A percentile compares a stretch with the other conserved stretches of the same genome.
Evolutionary conservation across 768 basidiomycete genomes (phyloP).

Genomic region (Boletus rubroflammeus): DNA sequence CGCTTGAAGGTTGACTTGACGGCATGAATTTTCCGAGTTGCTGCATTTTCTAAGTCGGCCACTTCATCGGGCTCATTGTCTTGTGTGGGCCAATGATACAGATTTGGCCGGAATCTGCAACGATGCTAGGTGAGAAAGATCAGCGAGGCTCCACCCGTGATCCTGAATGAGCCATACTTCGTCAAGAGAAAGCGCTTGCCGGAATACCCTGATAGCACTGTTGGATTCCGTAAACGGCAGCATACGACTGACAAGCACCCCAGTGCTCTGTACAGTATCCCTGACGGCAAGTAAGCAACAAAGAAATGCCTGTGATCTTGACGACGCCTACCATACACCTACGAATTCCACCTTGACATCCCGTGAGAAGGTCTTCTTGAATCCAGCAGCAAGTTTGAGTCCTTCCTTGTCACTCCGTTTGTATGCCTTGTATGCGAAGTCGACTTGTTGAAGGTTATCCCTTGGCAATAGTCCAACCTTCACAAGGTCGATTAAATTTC

Average conservation of each 20-base stretch:
- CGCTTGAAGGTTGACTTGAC: not conserved
- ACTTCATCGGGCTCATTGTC: conserved; percentile 28
- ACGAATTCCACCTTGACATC: conserved; percentile 73
- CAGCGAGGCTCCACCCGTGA: not conserved
- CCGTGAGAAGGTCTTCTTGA: conserved; percentile 69
- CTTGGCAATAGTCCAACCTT: conserved; percentile 69
- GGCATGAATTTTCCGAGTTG: not conserved
- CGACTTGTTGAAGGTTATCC: conserved; percentile 65
- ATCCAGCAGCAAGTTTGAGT: conserved; percentile 51
- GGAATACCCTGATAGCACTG: conserved; percentile 60
- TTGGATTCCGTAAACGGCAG: conserved; percentile 70
- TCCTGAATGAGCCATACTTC: conserved; percentile 43
- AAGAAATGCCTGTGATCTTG: not conserved
- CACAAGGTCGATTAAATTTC: not conserved
- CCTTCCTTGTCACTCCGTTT: conserved; percentile 46
- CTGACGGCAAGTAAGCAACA: conserved; percentile 29
- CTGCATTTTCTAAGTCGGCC: not conserved
- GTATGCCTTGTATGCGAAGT: conserved; percentile 75
- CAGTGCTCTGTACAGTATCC: conserved; percentile 82
- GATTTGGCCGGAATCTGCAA: conserved; percentile 59
- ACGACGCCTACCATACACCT: conserved; percentile 61
- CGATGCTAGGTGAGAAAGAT: conserved; percentile 46
- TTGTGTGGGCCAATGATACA: conserved; percentile 45
- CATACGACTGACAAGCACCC: conserved; percentile 52
- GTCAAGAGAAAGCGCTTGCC: conserved; percentile 76